Base-by-base conservation (phyloP, 2,329 filamentous ascomycete species). In the Stagonosporopsis tanaceti region DNA sequence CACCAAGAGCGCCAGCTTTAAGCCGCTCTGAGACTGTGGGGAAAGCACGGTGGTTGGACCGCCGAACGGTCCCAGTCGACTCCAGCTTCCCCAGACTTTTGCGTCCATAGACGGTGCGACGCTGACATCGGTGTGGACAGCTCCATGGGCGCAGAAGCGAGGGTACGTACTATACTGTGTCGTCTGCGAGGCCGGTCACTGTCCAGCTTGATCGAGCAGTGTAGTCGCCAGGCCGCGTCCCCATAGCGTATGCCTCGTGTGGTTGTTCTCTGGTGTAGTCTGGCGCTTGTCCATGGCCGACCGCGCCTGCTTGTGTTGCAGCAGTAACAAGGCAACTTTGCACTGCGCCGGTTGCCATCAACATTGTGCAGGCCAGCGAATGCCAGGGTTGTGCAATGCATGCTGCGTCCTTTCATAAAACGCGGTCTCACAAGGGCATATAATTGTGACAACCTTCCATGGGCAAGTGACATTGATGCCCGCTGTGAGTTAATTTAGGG, bases 61-160 rank as follows among this genome's bases (percentile, higher is more conserved):
- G 53, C 53, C 44, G 27, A 51, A 42, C 28, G 41, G 47, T 40
- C 41, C 53, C 40, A 41, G 15, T 55, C 48, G 40, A 57, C 47
- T 60, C 57, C 59, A 62, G 63, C 57, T 70, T 66, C 66, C 66
- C 67, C 66, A 68, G 66, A 59, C 66, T 70, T 65, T 56, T 50
- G 47, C 47, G 42, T 14, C 37, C 59, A 57, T 47, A 51, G 52
- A 55, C 60, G 59, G 47, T 53, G 32, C 42, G 41, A 45, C 45
- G 59, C 60, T 64, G 53, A 65, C 62, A 66, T 65, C 63, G 63
- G 64, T 61, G 46, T 60, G 55, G 47, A 45, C 11, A 28, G 42
- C 32, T 25, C 30, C 51, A 32, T 45, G 12, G 34, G 50, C 47
- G 50, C 56, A 60, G 40, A 24, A 37, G 38, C 5, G 47, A 34